These are phyloP conservation scores for Phytophthora citricola DNA, from an alignment of 352 stramenopile genomes.

Conservation along the genomic window DNA sequence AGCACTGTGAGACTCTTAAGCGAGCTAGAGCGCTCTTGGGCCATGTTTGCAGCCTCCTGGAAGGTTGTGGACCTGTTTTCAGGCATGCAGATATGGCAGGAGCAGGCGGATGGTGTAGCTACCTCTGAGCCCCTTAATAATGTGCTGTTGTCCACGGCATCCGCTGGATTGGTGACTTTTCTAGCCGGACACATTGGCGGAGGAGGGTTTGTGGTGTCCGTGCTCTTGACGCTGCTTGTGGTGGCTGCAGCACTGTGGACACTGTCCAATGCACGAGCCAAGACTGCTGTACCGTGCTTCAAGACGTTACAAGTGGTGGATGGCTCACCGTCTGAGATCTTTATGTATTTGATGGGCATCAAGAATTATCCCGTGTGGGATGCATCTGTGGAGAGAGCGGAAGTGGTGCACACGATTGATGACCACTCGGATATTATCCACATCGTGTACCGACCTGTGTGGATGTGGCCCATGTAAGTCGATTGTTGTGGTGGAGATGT, in stretches of 20 bases:
- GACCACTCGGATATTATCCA: conserved; percentile 84
- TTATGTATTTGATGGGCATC: conserved; percentile 79
- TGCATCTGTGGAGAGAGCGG: conserved; percentile 60
- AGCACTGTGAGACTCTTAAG: conserved; percentile 74
- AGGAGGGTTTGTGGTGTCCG: conserved; percentile 53
- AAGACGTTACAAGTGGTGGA: conserved; percentile 75
- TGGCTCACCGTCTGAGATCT: conserved; percentile 70
- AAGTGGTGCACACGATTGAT: conserved; percentile 81
- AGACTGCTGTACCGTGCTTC: conserved; percentile 62
- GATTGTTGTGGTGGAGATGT: neutral
- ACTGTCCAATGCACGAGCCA: conserved; percentile 47
- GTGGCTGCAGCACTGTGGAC: conserved; percentile 62
- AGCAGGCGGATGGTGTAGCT: conserved; percentile 31
- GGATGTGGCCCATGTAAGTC: conserved; percentile 79
- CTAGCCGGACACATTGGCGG: conserved; percentile 71
- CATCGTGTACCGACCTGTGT: conserved; percentile 76
- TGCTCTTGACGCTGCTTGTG: conserved; percentile 58
- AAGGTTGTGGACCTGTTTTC: conserved; percentile 73
- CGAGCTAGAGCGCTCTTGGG: conserved; percentile 74
- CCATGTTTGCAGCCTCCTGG: conserved; percentile 76
- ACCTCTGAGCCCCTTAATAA: conserved; percentile 61
- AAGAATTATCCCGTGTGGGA: conserved; percentile 79
- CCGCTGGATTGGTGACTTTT: conserved; percentile 66
- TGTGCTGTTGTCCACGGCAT: conserved; percentile 61
- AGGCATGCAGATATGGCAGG: conserved; percentile 74